Conservation (phyloP, 768 basidiomycete species). For the Boletus pseudopeckii region DNA sequence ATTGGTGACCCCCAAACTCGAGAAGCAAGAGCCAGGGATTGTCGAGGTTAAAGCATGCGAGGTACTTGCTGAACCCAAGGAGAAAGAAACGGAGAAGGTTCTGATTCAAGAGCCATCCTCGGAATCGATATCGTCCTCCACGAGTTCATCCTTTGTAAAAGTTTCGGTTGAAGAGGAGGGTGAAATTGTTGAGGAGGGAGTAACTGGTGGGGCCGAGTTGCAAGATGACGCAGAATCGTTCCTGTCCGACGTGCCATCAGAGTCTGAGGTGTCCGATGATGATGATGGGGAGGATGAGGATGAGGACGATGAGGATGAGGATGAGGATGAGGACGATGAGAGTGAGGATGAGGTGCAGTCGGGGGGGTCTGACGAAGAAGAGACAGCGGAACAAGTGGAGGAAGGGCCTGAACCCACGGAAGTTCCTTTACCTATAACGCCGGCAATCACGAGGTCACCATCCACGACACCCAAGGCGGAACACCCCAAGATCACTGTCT, state of each 20-base stretch:
- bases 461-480: slow-evolving; percentile 61
- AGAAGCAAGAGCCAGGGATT: not conserved
- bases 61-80: slow-evolving; percentile 2
- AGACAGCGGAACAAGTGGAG: slow-evolving; percentile 14
- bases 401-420: slow-evolving; percentile 24
- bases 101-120: slow-evolving; percentile 14
- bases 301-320: too few relatives aligned
- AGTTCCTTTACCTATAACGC: slow-evolving; percentile 26
- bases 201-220: slow-evolving; percentile 28
- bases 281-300: slow-evolving; percentile 7
- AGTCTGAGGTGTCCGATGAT: slow-evolving; percentile 19
- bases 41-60: slow-evolving; percentile 1
- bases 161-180: slow-evolving; percentile 32
- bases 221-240: slow-evolving; percentile 34
- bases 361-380: slow-evolving; percentile 18
- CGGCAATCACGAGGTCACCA: slow-evolving; percentile 46
- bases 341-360: slow-evolving; percentile 13
- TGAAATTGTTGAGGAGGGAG: slow-evolving; percentile 12
- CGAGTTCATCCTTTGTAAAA: slow-evolving; percentile 48
- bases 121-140: slow-evolving; percentile 40
- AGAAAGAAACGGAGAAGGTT: slow-evolving; percentile 5
- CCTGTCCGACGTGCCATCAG: slow-evolving; percentile 30
- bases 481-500: slow-evolving; percentile 37
- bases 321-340: too few relatives aligned
- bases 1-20: not conserved